phyloP scores from a whole-genome alignment of 305 asterid genomes.

The Fraxinus sp. region DNA sequence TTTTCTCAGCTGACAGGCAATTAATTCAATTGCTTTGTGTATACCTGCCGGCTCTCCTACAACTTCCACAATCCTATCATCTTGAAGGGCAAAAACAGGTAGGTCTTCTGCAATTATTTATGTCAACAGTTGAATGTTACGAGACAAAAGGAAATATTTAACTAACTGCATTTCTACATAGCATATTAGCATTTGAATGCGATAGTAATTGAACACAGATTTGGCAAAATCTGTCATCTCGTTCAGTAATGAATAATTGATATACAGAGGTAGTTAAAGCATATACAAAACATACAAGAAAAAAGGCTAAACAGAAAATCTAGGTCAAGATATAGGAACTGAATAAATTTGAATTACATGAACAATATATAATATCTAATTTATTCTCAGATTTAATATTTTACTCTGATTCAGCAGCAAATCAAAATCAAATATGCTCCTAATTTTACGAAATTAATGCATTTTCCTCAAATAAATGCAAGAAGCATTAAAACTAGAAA shows the following conservation, averaged over 20 bases:
- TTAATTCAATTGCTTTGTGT: constrained; percentile 77
- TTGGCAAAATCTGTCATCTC: not conserved
- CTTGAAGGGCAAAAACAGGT: constrained; percentile 82
- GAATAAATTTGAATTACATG: not conserved
- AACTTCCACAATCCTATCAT: constrained; percentile 27
- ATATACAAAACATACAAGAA: not conserved
- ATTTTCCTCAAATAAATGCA: not conserved
- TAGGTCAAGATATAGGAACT: not conserved
- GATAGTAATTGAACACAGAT: not conserved
- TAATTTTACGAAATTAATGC: not conserved
- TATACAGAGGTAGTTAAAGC: not conserved
- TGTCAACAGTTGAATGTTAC: not conserved
- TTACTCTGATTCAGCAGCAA: not conserved
- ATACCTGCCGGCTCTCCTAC: constrained; percentile 80
- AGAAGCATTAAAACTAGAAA: not conserved
- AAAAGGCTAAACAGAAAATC: not conserved
- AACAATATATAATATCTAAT: not conserved
- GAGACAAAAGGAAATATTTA: not conserved
- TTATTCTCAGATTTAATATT: not conserved
- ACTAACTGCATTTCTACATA: not conserved
- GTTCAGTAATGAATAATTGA: not conserved
- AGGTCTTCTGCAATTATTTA: constrained; percentile 66
- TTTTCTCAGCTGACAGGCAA: constrained; percentile 83
- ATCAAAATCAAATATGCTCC: not conserved
- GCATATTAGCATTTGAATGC: not conserved